Base-by-base conservation (phyloP, 2,329 filamentous ascomycete species). In the Trichoderma atrobrunneum region DNA sequence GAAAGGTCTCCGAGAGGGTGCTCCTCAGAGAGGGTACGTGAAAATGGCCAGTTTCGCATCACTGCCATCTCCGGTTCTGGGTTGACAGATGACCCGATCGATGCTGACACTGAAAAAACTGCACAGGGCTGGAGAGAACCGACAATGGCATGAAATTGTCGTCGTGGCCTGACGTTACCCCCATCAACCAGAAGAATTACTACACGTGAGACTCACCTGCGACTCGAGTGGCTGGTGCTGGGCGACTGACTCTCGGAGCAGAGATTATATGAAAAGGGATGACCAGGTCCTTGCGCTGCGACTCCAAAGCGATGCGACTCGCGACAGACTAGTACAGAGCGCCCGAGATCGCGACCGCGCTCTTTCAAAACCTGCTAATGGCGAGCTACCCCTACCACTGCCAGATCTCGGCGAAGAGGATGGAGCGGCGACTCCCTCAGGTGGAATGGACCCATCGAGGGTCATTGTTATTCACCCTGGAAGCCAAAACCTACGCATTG, bases 101-200 rank as follows among this genome's bases (percentile, higher is more conserved):
- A 21, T 54, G 39, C 66, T 70, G 28, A 70, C 39, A 11, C 32
- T 14, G 21, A 34, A 36, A 54, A 62, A 54, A 61, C 28, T 51
- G 63, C 54, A 51, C 80, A 98, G 95, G 96, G 76, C 90, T 99
- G 75, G 94, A 97, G 84, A 90, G 95, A 80, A 98, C 96, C 73
- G 96, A 99, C 86, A 99, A 99, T 89, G 95, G 95, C 84, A 95
- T 99, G 92, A 96, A 95, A 80, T 89, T 96, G 79, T 93, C 94
- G 62, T 97, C 88, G 81, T 99, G 96, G 95, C 95, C 96, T 11
- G 92, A 96, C 79, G 91, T 97, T 72, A 88, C 89, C 57, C 93
- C 96, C 78, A 99, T 99, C 83, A 99, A 99, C 81, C 96, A 99
- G 82, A 99, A 99, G 85, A 99, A 99, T 82, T 99, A 99, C 83